Percentiles rank a stretch among this genome's conserved stretches.
Evolutionary conservation across 2,329 filamentous ascomycete species (phyloP).

Genomic region (Aspergillus fijiensis): DNA sequence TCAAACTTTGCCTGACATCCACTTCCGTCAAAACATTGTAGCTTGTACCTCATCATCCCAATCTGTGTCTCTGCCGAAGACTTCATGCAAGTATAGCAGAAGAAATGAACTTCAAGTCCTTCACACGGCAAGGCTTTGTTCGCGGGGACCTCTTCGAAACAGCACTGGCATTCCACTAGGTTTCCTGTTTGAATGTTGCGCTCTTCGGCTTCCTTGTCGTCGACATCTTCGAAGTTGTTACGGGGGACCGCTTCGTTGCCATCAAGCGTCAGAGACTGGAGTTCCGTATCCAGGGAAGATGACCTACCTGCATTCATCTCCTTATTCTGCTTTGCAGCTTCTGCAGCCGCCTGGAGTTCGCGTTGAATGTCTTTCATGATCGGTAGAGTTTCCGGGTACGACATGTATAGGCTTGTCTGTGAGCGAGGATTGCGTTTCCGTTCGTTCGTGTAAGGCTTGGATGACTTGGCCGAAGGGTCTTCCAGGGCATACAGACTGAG

Average conservation of each 20-base stretch:
- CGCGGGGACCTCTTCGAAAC: conserved; percentile 64
- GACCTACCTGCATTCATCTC: too few relatives aligned
- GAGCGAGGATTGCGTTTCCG: conserved; percentile 17
- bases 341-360: background rate
- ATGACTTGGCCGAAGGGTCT: background rate
- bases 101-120: conserved; percentile 60
- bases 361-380: background rate
- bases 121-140: conserved; percentile 70
- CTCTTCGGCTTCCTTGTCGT: conserved; percentile 34
- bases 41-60: conserved; percentile 65
- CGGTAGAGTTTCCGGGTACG: background rate
- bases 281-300: too few relatives aligned
- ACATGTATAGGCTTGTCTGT: background rate
- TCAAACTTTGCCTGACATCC: conserved; percentile 65
- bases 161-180: conserved; percentile 69
- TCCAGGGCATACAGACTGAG: conserved; percentile 20
- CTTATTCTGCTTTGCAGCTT: background rate
- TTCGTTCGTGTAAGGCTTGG: background rate
- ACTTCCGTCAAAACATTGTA: conserved; percentile 69
- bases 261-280: background rate
- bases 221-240: conserved; percentile 21
- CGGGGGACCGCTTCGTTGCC: conserved; percentile 13
- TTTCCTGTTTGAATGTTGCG: conserved; percentile 49
- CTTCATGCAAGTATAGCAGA: conserved; percentile 67
- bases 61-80: conserved; percentile 67